These are phyloP conservation scores for Platanthera zijinensis DNA, from an alignment of 106 monocot genomes.

Conservation along the genomic window DNA sequence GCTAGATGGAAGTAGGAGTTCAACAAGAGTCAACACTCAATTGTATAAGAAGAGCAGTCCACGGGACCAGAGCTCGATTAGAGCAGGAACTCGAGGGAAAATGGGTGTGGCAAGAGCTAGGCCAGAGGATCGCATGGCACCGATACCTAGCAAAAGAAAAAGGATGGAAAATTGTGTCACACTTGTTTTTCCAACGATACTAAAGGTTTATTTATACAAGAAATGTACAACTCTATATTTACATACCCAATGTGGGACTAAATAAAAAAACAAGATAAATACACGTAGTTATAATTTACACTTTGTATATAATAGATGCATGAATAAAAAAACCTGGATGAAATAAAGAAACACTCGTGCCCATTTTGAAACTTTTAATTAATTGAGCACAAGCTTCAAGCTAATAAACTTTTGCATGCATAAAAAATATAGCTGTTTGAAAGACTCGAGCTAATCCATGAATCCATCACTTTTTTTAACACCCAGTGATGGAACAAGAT, in stretches of 20 bases:
- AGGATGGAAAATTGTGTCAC: neutral
- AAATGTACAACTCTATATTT: too few relatives aligned
- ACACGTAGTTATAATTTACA: too few relatives aligned
- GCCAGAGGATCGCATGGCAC: neutral
- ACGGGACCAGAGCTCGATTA: neutral
- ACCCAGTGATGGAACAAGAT: neutral
- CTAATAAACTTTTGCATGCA: neutral
- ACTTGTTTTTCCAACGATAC: too few relatives aligned
- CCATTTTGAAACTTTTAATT: neutral
- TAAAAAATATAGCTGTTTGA: neutral
- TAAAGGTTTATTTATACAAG: too few relatives aligned
- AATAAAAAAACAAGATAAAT: too few relatives aligned
- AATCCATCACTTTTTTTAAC: neutral
- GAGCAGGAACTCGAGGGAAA: neutral
- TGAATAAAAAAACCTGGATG: neutral
- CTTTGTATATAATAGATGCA: neutral
- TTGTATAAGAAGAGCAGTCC: neutral
- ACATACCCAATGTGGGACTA: too few relatives aligned
- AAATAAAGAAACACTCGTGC: neutral
- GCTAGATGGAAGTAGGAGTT: too few relatives aligned
- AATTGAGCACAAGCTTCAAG: neutral
- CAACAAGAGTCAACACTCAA: too few relatives aligned
- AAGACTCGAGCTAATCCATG: neutral
- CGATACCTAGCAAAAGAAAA: neutral
- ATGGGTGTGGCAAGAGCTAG: neutral